These are phyloP conservation scores for Quercus dentata DNA, from an alignment of 306 rosid species.

Conservation along the genomic window DNA sequence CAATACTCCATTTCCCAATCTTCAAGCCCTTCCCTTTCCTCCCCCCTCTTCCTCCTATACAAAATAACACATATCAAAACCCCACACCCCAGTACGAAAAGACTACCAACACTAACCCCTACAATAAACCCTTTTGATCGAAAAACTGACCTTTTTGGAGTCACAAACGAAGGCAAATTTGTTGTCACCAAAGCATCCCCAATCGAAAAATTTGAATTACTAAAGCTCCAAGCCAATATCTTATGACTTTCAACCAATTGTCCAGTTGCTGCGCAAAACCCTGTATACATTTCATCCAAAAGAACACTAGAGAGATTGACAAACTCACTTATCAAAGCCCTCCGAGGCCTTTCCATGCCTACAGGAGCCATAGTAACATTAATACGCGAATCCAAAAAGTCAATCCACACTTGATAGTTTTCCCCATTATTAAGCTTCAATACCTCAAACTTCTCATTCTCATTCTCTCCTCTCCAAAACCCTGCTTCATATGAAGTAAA, in stretches of 20 bases:
- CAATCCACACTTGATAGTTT: constrained; percentile 65
- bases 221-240: constrained; percentile 64
- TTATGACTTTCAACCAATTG: constrained; percentile 31
- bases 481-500: constrained; percentile 38
- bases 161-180: constrained; percentile 47
- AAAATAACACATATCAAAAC: constrained; percentile 8
- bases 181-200: constrained; percentile 49
- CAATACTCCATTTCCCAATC: constrained; percentile 68
- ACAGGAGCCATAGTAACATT: constrained; percentile 48
- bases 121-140: constrained; percentile 17
- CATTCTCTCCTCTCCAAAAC: constrained; percentile 39
- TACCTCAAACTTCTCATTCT: constrained; percentile 24
- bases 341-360: constrained; percentile 39
- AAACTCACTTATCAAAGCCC: constrained; percentile 42
- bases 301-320: constrained; percentile 46
- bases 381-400: constrained; percentile 31
- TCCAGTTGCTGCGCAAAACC: constrained; percentile 48
- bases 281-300: constrained; percentile 43
- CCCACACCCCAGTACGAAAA: constrained; percentile 27
- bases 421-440: constrained; percentile 37
- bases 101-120: constrained; percentile 18
- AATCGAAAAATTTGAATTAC: constrained; percentile 50
- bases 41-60: constrained; percentile 15
- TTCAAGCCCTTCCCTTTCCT: constrained; percentile 37
- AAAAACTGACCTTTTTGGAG: constrained; percentile 26